Evolutionary conservation across 345 rosid genomes (phyloP), one percentile per base, ranked within the genome.

Genomic region (Xanthoceras sorbifolium): DNA sequence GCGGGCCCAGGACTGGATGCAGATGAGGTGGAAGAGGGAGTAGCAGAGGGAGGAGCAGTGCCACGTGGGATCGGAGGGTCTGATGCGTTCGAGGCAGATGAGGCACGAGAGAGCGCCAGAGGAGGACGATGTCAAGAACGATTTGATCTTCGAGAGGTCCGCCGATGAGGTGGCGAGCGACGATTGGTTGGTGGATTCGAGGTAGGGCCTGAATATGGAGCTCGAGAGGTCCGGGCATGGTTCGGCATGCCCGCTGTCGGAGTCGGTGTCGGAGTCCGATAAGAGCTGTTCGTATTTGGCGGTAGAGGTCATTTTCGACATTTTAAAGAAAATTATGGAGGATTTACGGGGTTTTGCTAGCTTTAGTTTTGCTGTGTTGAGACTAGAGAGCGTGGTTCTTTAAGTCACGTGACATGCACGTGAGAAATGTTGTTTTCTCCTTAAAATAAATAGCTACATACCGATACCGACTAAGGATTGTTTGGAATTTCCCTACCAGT

Each of bases 1-100:
- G 73, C 94, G 93, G 23, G 97, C 93, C 99, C 97, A 92, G 72
- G 93, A 91, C 26, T 93, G 97, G 85, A 95, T 92, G 71, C 99
- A 93, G 82, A 84, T 52, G 74, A 95, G 94, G 84, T 93, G 97
- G 82, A 93, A 92, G 61, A 93, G 85, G 25, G 88, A 89, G 90
- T 83, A 90, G 86, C 97, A 93, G 60, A 87, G 82, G 62, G 92
- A 85, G 73, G 89, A 82, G 80, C 98, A 96, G 71, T 95, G 91
- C 97, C 97, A 96, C 22, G 97, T 89, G 3, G 97, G 97, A 71
- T 96, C 94, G 42, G 97, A 85, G 66, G 84, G 88, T 36, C 84
- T 83, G 83, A 91, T 92, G 15, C 98, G 92, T 50, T 92, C 96
- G 82, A 96, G 97, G 79, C 97, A 95, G 20, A 93, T 93, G 60